Conservation (phyloP, 139 green algal species). For the Picocystis salinarum region DNA sequence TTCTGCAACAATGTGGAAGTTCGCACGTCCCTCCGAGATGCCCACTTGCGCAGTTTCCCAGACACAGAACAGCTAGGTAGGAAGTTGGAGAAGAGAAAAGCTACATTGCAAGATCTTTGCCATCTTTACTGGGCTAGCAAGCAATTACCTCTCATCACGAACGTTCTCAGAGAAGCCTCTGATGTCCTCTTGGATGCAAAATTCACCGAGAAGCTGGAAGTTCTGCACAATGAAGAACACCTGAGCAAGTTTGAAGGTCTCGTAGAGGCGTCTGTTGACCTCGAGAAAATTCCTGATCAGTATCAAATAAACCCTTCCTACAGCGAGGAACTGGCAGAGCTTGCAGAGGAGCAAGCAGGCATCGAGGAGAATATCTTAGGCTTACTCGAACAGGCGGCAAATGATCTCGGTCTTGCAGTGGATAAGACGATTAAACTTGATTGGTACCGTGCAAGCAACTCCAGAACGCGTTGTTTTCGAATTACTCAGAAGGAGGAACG, state of each 20-base stretch:
- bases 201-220: conserved; percentile 31
- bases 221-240: conserved; percentile 46
- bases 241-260: conserved; percentile 90
- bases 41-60: conserved; percentile 55
- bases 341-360: conserved; percentile 29
- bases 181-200: conserved; percentile 21
- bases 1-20: conserved; percentile 46
- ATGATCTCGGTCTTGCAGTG: conserved; percentile 48
- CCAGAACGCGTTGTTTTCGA: conserved; percentile 39
- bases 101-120: conserved; percentile 67
- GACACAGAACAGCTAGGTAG: conserved; percentile 72
- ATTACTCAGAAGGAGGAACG: conserved; percentile 91
- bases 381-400: conserved; percentile 15
- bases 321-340: conserved; percentile 32
- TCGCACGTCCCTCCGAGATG: conserved; percentile 41
- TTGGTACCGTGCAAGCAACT: conserved; percentile 56
- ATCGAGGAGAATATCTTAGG: conserved; percentile 34
- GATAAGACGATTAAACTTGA: conserved; percentile 82
- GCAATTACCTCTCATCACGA: conserved; percentile 50
- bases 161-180: conserved; percentile 24
- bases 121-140: conserved; percentile 74
- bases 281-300: conserved; percentile 78
- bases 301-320: conserved; percentile 75
- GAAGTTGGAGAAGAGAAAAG: conserved; percentile 53
- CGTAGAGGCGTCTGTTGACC: conserved; percentile 76